phyloP scores from a whole-genome alignment of 1,139 yeast genomes.

The Pneumocystis jirovecii region DNA sequence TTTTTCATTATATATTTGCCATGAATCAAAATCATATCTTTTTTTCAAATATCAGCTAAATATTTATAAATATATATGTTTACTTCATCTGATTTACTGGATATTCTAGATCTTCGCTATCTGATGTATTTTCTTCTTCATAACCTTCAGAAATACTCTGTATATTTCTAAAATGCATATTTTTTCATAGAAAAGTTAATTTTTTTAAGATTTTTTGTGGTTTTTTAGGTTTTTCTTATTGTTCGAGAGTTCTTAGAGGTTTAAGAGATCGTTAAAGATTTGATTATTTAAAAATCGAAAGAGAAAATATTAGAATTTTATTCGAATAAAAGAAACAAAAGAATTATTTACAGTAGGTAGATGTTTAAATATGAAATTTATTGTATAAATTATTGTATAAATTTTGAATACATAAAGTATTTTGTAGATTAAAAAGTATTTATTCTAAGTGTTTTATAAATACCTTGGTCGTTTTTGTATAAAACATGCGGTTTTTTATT shows the following conservation, averaged over 20 bases:
- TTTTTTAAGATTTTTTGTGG: neutral
- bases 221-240: neutral
- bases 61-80: neutral
- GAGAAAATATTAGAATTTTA: too few species aligned
- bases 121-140: slow-evolving; percentile 6
- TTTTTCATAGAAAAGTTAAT: neutral
- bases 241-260: neutral
- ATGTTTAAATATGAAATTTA: neutral
- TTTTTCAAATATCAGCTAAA: neutral
- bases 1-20: slow-evolving; percentile 2
- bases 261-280: neutral
- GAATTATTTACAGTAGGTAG: neutral
- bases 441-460: neutral
- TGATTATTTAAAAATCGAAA: too few species aligned
- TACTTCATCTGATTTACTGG: slow-evolving; percentile 4
- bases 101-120: slow-evolving; percentile 7
- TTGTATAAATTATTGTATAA: neutral
- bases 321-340: too few species aligned
- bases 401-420: neutral
- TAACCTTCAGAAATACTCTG: neutral
- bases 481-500: neutral
- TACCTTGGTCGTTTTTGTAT: neutral
- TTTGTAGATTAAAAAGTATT: neutral
- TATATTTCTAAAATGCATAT: neutral
- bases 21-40: slow-evolving; percentile 2